Base-by-base conservation (phyloP, 1,139 yeast species). In the Kodamaea sp. region DNA sequence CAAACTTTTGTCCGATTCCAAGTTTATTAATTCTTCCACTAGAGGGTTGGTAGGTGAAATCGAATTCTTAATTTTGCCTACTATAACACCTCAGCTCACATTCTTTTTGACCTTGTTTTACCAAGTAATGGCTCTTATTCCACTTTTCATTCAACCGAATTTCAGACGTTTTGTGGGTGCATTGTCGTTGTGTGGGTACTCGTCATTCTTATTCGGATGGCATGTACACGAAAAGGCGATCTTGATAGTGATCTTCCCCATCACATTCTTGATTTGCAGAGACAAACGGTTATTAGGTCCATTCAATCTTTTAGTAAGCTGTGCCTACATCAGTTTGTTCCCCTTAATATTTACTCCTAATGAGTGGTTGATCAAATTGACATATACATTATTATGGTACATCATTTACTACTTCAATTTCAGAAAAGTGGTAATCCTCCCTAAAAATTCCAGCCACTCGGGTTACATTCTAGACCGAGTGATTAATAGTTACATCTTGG, bases 191-290 rank as follows among this genome's bases (percentile, higher is more conserved):
- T 92, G 97, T 63, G 98, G 95, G 2, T 88, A 78, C 61, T 82
- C 97, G 0, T 85, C 96, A 4, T 92, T 87, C 54, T 63, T 92
- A 35, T 92, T 92, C 61, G 98, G 99, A 5, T 92, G 97, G 97
- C 98, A 92, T 57, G 98, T 92, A 16, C 98, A 92, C 62, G 98
- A 90, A 60, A 92, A 92, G 71, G 98, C 98, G 0, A 80, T 92
- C 25, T 73, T 94, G 66, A 61, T 89, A 21, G 83, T 90, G 2
- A 85, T 92, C n/a, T 76, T 94, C 52, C 98, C 99, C 1, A 79
- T 88, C 55, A 74, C 94, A 4, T 84, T 92, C 55, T 61, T 90
- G 24, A 86, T 84, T 2, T 70, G 82, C 10, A 71, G 76, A 23
- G 96, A 89, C 53, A 74, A 83, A 41, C 73, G 94, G 35, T 63